Conservation (phyloP, 2,329 filamentous ascomycete species). For the Gremmenia infestans region DNA sequence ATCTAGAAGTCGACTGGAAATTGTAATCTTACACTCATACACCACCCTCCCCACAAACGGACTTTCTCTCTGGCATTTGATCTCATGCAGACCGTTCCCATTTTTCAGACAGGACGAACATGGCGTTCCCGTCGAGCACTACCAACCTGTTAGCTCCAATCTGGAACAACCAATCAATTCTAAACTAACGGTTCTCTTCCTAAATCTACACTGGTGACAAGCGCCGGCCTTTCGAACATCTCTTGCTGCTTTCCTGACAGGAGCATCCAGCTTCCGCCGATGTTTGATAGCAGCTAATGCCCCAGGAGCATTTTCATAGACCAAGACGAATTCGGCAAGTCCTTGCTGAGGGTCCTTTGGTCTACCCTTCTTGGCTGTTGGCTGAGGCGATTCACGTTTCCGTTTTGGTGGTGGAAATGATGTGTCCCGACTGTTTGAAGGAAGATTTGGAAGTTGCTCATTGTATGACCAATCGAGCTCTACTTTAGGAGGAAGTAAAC, state of each 20-base stretch:
- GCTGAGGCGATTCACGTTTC: constrained; percentile 11
- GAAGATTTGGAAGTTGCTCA: background rate
- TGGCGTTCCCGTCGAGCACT: constrained; percentile 25
- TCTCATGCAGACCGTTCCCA: constrained; percentile 21
- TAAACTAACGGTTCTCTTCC: constrained; percentile 24
- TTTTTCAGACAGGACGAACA: constrained; percentile 23
- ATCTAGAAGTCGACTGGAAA: background rate
- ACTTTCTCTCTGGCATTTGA: constrained; percentile 24
- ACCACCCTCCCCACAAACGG: constrained; percentile 19
- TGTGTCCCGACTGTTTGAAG: background rate
- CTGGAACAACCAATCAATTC: background rate
- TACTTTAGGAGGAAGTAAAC: background rate
- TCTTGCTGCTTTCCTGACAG: constrained; percentile 22
- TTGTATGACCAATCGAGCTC: constrained; percentile 12
- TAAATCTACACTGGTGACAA: constrained; percentile 28
- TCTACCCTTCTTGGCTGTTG: constrained; percentile 10
- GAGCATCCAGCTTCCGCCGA: constrained; percentile 20
- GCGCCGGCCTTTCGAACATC: constrained; percentile 27
- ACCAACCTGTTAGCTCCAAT: background rate
- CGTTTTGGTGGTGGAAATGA: constrained; percentile 10
- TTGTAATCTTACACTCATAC: constrained; percentile 17
- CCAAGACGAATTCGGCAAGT: constrained; percentile 21
- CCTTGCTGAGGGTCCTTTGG: background rate
- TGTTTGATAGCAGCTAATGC: constrained; percentile 21
- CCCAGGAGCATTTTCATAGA: constrained; percentile 24